These are phyloP conservation scores for Passiflora organensis DNA, from an alignment of 345 rosid species.

Conservation along the genomic window DNA sequence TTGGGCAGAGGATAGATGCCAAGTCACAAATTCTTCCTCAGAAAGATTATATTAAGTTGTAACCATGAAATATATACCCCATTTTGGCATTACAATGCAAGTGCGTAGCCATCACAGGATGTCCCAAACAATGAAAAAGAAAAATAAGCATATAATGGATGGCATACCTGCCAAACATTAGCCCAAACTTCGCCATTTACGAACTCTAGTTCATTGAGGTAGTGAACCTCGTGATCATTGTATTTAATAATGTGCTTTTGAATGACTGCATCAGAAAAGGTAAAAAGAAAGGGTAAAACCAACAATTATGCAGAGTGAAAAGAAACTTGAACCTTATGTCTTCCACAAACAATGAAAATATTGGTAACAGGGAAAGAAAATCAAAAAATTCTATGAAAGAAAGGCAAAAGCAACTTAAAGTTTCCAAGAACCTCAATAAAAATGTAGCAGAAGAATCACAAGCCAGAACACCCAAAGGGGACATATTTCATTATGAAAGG, in stretches of 20 bases:
- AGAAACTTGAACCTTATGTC: no score
- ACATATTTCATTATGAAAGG: no score
- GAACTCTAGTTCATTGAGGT: constrained; percentile 87
- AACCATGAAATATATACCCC: no score
- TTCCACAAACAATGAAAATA: background rate
- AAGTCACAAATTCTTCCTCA: no score
- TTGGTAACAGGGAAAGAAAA: background rate
- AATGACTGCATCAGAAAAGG: constrained; percentile 44
- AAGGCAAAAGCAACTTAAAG: no score
- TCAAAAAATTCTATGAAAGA: no score
- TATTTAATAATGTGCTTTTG: constrained; percentile 46
- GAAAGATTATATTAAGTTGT: no score
- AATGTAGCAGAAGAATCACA: constrained; percentile 8
- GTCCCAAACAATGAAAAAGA: background rate
- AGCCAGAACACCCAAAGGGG: no score
- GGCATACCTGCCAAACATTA: constrained; percentile 76
- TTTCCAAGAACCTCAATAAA: background rate
- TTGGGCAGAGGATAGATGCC: no score
- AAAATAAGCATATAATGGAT: constrained; percentile 3
- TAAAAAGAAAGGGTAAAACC: background rate
- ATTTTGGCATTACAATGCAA: no score
- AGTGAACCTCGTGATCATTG: constrained; percentile 48
- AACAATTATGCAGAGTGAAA: background rate
- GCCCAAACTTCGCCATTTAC: constrained; percentile 94
- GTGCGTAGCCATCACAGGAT: no score